Base-by-base conservation (phyloP, 2,329 filamentous ascomycete genomes). In the Penicillium polonicum region DNA sequence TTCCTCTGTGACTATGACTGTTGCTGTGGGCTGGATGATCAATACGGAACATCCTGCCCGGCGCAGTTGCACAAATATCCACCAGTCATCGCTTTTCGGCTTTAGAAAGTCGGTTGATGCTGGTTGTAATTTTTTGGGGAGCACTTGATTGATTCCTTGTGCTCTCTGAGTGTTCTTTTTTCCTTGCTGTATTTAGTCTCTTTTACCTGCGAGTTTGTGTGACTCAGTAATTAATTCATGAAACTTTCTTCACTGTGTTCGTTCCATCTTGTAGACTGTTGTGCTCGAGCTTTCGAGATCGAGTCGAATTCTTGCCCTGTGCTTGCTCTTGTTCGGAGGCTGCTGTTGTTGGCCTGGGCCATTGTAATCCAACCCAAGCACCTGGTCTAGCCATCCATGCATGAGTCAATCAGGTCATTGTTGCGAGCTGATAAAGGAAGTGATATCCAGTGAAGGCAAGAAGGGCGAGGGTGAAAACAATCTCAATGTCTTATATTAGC, bases 171-270 rank as follows among this genome's bases (percentile, higher is more conserved):
- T n/a, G 17, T 25, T 38, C 25, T 21, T 31, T 31, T 59, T 61
- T 57, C 57, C 57, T 57, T 57, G 56, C 41, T 59, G 59, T 61
- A 59, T 44, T 43, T 59, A 59, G 50, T 61, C 48, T 52, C 41
- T 23, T 48, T 61, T 55, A 55, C 33, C 52, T 60, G 49, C 42
- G 42, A 57, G 55, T 59, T 48, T 48, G 21, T 36, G 12, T 36
- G 23, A 48, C 45, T 52, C 44, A 35, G 35, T 58, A 60, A 53
- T 61, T 57, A 61, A 61, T 59, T 44, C 46, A 54, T 58, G 33
- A 29, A 29, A 48, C 44, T 29, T 54, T 48, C 8, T 50, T 59
- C 43, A 27, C 38, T 9, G 13, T 31, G 25, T 33, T 1, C 13
- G 9, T 46, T 31, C 33, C 13, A 23, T 25, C 33, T 59, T 52